phyloP scores from a whole-genome alignment of 148 eudicot species.

The Rhododendron vialii region DNA sequence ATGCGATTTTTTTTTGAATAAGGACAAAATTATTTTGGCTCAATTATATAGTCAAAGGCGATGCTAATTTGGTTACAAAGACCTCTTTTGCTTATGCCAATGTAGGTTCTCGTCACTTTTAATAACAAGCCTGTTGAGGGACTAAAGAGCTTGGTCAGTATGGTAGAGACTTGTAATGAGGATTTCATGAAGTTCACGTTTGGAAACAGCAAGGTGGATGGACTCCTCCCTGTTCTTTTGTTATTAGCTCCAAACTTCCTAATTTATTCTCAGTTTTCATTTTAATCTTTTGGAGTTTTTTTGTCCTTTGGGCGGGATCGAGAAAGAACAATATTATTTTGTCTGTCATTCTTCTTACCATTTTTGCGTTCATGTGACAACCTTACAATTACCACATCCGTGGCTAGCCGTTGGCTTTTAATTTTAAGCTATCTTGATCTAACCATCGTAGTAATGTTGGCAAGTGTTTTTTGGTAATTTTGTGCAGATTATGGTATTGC shows the following conservation, averaged over 20 bases:
- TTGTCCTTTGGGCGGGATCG: not conserved
- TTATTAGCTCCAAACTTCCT: too few species aligned
- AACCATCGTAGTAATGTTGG: not conserved
- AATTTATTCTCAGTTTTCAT: too few species aligned
- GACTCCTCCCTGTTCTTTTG: too few species aligned
- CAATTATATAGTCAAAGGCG: too few species aligned
- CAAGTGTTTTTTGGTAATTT: not conserved
- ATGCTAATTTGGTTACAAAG: not conserved
- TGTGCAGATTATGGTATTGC: not conserved
- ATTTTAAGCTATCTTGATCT: not conserved
- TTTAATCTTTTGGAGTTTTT: not conserved
- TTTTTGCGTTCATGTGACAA: not conserved
- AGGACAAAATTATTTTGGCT: too few species aligned
- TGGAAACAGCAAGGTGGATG: conserved; percentile 26
- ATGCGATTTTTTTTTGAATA: too few species aligned
- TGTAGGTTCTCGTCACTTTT: conserved; percentile 29
- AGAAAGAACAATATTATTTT: not conserved
- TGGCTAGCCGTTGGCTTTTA: not conserved
- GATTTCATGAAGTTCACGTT: conserved; percentile 34
- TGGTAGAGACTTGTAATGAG: conserved; percentile 33
- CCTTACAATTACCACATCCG: not conserved
- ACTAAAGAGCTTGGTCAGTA: conserved; percentile 33
- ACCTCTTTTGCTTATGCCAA: not conserved
- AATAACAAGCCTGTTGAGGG: conserved; percentile 40
- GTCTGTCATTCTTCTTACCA: not conserved